These are phyloP conservation scores for Linderniella brevidens DNA, from an alignment of 257 asterid species.

Conservation along the genomic window DNA sequence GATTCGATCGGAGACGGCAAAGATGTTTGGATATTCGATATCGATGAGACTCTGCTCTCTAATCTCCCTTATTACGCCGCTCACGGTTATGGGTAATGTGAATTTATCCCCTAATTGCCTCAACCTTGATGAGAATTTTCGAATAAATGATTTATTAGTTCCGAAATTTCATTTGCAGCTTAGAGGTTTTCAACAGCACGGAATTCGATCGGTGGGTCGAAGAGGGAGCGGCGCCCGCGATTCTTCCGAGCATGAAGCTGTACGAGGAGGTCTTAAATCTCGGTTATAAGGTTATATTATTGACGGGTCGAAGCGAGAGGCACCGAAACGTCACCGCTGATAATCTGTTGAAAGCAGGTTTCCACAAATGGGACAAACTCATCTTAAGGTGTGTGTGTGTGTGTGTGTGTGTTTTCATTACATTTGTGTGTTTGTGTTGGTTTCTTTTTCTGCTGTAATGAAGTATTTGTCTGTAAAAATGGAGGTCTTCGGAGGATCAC, in stretches of 20 bases:
- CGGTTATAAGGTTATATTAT: slow-evolving; percentile 46
- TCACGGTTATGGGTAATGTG: slow-evolving; percentile 59
- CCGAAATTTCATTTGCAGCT: slow-evolving; percentile 19
- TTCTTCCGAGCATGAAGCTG: slow-evolving; percentile 42
- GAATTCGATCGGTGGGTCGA: slow-evolving; percentile 73
- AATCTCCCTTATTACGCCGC: slow-evolving; percentile 68
- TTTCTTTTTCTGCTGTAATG: background rate
- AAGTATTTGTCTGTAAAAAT: background rate
- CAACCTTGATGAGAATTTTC: background rate
- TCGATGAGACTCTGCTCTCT: slow-evolving; percentile 79
- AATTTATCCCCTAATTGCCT: background rate
- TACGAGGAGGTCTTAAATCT: slow-evolving; percentile 41
- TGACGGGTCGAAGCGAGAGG: slow-evolving; percentile 69
- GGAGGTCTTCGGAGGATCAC: slow-evolving; percentile 39
- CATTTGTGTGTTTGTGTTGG: background rate
- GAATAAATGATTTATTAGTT: background rate
- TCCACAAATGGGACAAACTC: slow-evolving; percentile 57
- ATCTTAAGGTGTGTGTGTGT: slow-evolving; percentile 36
- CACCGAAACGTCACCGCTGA: slow-evolving; percentile 38
- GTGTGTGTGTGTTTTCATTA: background rate
- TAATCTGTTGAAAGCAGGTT: slow-evolving; percentile 56
- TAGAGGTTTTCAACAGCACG: slow-evolving; percentile 45
- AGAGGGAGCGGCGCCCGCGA: slow-evolving; percentile 50
- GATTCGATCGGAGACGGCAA: slow-evolving; percentile 36
- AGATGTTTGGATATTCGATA: slow-evolving; percentile 63